Evolutionary conservation across 108 stramenopile genomes (phyloP), one percentile per base, ranked within the genome.

Genomic region (Nitzschia putrida): DNA sequence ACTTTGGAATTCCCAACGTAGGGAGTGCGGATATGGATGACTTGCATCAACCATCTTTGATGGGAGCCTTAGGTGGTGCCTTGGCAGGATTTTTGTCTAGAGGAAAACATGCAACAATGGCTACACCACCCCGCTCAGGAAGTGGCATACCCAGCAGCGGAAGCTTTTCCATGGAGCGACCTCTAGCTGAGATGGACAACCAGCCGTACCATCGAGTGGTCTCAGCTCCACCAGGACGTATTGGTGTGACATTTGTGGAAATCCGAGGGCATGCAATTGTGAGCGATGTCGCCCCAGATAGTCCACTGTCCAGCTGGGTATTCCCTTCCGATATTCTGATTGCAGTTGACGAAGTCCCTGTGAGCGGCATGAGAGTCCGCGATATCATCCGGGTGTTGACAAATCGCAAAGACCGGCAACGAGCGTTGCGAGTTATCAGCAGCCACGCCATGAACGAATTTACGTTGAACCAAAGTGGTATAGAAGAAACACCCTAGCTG

Each of bases 231-330:
- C 86, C 93, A 7, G 93, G 93, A 9, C 84, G 87, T n/a, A 91
- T 94, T 51, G 93, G 93, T 7, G 72, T 91, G 6, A 87, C 88
- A 7, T 91, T 94, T 73, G 86, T 94, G 10, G 84, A 94, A 22
- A 88, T 80, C 54, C 85, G 90, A 21, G 93, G 93, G 0, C 87
- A 94, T 82, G 88, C 90, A 13, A 88, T 91, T 87, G 88, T 94
- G 34, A 87, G 84, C 69, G 84, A 87, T 70, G 86, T 94, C 10
- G 74, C 87, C 11, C 65, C 67, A 49, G 79, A 85, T 23, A 89
- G 88, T 60, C 93, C 93, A 9, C 77, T 94, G 44, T 49, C 71
- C 3, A 90, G 88, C 20, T 94, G 84, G 83, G 86, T 94, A 10
- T 88, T 86, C 42, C 93, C 87, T 29, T 85, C 84, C 10, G 93